Conservation (phyloP, 2,329 filamentous ascomycete species). For the Rutstroemia sp. region DNA sequence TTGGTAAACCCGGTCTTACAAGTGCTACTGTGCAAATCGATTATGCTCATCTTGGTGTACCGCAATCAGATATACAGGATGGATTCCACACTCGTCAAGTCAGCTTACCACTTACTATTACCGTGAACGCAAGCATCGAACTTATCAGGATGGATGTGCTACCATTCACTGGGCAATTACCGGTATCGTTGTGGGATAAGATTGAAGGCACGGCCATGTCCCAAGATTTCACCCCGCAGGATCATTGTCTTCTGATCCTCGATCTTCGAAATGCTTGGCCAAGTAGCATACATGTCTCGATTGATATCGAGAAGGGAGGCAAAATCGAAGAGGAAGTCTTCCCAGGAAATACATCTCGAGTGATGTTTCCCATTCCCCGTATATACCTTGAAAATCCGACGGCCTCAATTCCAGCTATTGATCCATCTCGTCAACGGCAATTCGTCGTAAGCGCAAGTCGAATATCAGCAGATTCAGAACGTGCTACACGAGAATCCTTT, state of each 20-base stretch:
- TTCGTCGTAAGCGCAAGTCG: constrained; percentile 82
- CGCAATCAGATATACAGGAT: constrained; percentile 58
- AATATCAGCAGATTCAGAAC: constrained; percentile 71
- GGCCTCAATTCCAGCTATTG: constrained; percentile 70
- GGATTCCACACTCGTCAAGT: constrained; percentile 81
- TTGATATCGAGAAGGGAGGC: constrained; percentile 36
- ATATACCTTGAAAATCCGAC: constrained; percentile 72
- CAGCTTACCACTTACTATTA: constrained; percentile 72
- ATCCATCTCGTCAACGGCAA: constrained; percentile 77
- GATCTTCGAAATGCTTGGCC: constrained; percentile 91
- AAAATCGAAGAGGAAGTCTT: constrained; percentile 45
- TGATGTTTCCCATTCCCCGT: constrained; percentile 69
- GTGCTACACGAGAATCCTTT: constrained; percentile 72
- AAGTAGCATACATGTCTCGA: constrained; percentile 60
- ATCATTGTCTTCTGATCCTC: constrained; percentile 72
- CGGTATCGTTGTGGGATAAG: constrained; percentile 49
- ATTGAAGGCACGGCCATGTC: constrained; percentile 24
- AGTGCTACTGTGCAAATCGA: constrained; percentile 75
- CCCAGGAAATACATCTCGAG: constrained; percentile 62
- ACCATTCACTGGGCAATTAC: constrained; percentile 62
- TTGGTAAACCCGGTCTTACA: constrained; percentile 79
- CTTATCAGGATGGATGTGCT: constrained; percentile 72
- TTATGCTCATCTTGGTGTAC: constrained; percentile 72
- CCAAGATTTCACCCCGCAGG: constrained; percentile 41
- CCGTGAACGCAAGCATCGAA: constrained; percentile 87